These are phyloP conservation scores for Fusarium clavum DNA, from an alignment of 2,329 filamentous ascomycete genomes.

Conservation along the genomic window DNA sequence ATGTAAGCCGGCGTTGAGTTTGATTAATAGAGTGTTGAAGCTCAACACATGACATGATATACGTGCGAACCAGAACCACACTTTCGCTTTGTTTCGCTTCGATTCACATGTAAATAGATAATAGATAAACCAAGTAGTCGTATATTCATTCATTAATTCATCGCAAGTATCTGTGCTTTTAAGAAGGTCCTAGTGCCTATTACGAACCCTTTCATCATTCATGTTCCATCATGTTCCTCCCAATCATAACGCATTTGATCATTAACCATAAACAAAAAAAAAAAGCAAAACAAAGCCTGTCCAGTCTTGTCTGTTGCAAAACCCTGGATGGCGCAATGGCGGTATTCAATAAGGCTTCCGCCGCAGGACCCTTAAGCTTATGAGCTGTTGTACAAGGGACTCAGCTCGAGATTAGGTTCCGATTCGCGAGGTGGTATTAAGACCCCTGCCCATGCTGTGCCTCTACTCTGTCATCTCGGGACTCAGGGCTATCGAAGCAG, in stretches of 20 bases:
- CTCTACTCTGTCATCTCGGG: not conserved
- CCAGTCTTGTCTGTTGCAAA: not conserved
- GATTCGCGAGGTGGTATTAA: constrained; percentile 28
- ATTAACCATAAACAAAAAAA: constrained; percentile 31
- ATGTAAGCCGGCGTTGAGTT: constrained; percentile 35
- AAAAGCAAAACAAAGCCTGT: not conserved
- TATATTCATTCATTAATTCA: constrained; percentile 42
- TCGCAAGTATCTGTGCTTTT: not conserved
- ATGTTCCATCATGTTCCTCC: constrained; percentile 12
- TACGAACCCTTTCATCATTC: constrained; percentile 8
- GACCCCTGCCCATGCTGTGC: constrained; percentile 29
- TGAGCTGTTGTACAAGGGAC: constrained; percentile 7
- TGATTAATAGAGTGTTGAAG: constrained; percentile 17
- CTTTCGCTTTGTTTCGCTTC: constrained; percentile 5
- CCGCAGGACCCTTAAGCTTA: constrained; percentile 3
- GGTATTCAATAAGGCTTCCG: not conserved
- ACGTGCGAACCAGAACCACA: not conserved
- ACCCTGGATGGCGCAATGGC: not conserved
- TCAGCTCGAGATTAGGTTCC: constrained; percentile 25
- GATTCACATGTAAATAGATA: constrained; percentile 29
- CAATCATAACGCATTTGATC: constrained; percentile 35
- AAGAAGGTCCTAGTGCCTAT: not conserved
- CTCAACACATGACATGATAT: constrained; percentile 4
- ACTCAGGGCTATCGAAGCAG: constrained; percentile 5
- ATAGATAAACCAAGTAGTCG: constrained; percentile 25